These are phyloP conservation scores for Myxozyma neotropica DNA, from an alignment of 805 yeast species.

Conservation along the genomic window DNA sequence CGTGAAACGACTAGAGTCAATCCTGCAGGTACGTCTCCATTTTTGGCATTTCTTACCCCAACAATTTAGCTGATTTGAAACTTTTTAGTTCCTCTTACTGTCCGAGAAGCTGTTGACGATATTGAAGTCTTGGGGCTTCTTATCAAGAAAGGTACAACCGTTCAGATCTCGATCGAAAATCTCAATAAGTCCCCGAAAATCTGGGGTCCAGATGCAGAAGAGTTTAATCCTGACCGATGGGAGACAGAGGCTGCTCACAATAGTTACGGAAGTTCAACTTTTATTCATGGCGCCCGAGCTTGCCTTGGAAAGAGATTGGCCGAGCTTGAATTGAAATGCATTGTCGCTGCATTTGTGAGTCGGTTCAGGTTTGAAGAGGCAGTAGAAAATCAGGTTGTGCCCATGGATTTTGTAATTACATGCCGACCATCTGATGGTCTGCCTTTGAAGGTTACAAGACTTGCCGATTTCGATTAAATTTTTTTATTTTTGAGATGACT, in stretches of 20 bases:
- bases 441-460: conserved; percentile 26
- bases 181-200: conserved; percentile 18
- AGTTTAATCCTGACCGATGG: conserved; percentile 31
- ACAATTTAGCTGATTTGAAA: background rate
- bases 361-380: conserved; percentile 18
- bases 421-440: conserved; percentile 19
- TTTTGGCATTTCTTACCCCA: background rate
- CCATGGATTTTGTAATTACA: conserved; percentile 15
- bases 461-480: conserved; percentile 8
- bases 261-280: conserved; percentile 23
- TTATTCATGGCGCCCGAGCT: conserved; percentile 27
- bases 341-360: conserved; percentile 21
- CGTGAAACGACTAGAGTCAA: conserved; percentile 20
- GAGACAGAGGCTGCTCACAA: conserved; percentile 6
- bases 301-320: conserved; percentile 29
- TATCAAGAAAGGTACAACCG: conserved; percentile 22
- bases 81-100: conserved; percentile 11
- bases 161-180: conserved; percentile 10
- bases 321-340: conserved; percentile 23
- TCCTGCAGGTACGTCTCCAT: conserved; percentile 15
- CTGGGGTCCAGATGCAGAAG: conserved; percentile 31
- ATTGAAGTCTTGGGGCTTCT: conserved; percentile 5
- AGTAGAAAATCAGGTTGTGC: conserved; percentile 7
- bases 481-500: background rate
- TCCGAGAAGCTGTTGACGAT: conserved; percentile 27